A percentile compares a stretch with the other conserved stretches of the same genome.
These are phyloP conservation scores for Naematelia aurantialba DNA, from an alignment of 768 basidiomycete genomes.

Conservation along the genomic window DNA sequence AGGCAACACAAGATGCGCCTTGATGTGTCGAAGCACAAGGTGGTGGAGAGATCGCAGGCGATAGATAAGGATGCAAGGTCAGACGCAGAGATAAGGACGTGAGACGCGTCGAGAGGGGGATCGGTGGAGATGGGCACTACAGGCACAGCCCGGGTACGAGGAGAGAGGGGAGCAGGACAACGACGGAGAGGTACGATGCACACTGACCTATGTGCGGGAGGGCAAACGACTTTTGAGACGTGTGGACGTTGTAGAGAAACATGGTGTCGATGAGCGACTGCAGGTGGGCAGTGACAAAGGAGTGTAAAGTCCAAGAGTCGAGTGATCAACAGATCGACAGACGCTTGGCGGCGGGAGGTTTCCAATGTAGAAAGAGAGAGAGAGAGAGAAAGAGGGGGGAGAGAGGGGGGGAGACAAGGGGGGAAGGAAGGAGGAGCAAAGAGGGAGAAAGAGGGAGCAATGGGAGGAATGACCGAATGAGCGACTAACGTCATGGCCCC, in stretches of 20 bases:
- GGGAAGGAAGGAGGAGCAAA: not conserved
- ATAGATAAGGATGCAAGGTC: not conserved
- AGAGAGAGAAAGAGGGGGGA: too few species aligned
- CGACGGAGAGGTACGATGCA: too few species aligned
- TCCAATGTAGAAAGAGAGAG: too few species aligned
- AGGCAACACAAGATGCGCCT: too few species aligned
- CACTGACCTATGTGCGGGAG: conserved; percentile 38
- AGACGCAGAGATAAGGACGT: not conserved
- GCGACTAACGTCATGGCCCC: not conserved
- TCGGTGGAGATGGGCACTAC: too few species aligned
- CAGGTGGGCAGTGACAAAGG: not conserved
- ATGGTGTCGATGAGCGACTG: conserved; percentile 7
- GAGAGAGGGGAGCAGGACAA: too few species aligned
- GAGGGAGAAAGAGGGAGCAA: not conserved
- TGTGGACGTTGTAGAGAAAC: conserved; percentile 44
- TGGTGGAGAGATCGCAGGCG: not conserved
- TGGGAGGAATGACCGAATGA: not conserved
- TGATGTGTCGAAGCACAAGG: not conserved
- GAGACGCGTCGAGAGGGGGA: too few species aligned
- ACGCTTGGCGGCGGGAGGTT: too few species aligned
- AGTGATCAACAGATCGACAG: too few species aligned
- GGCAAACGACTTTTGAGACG: conserved; percentile 44
- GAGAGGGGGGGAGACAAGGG: not conserved
- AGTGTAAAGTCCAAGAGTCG: not conserved
- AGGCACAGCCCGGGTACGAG: too few species aligned